Evolutionary conservation across 805 yeast species (phyloP).

Genomic region (Candida ponderosae): DNA sequence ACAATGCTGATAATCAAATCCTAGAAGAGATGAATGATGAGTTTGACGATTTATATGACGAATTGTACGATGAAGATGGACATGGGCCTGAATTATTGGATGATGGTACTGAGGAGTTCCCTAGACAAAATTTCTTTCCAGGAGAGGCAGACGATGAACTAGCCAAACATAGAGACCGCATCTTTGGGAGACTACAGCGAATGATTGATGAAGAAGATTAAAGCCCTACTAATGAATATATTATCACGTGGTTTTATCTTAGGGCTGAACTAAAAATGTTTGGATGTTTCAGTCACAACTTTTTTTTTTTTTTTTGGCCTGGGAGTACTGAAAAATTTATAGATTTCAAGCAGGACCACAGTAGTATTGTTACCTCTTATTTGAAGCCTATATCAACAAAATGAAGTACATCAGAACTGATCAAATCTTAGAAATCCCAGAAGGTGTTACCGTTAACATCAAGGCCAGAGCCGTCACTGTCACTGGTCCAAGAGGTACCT

Average conservation of each 20-base stretch:
- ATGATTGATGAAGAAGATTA: conserved; percentile 39
- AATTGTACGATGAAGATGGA: conserved; percentile 43
- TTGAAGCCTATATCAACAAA: conserved; percentile 10
- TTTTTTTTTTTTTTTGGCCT: too few relatives aligned
- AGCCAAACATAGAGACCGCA: conserved; percentile 56
- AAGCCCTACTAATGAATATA: too few relatives aligned
- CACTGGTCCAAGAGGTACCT: conserved; percentile 96
- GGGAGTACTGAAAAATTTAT: too few relatives aligned
- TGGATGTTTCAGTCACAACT: background rate
- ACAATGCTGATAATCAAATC: background rate
- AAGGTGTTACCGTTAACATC: conserved; percentile 86
- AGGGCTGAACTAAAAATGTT: background rate
- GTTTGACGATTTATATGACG: conserved; percentile 72
- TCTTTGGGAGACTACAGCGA: conserved; percentile 47
- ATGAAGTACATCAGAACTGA: conserved; percentile 88
- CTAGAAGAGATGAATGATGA: conserved; percentile 20
- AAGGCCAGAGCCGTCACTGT: conserved; percentile 87
- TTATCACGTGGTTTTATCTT: background rate
- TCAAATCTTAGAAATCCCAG: conserved; percentile 80
- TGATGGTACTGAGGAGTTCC: conserved; percentile 21
- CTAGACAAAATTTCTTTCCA: conserved; percentile 47
- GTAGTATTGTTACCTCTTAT: too few relatives aligned
- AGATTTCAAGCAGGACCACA: too few relatives aligned
- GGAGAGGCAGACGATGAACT: conserved; percentile 50
- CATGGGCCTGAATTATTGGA: conserved; percentile 23